Percentiles rank a stretch among this genome's conserved stretches.
phyloP scores from a whole-genome alignment of 2,329 filamentous ascomycete species.

The Saccharata proteae region DNA sequence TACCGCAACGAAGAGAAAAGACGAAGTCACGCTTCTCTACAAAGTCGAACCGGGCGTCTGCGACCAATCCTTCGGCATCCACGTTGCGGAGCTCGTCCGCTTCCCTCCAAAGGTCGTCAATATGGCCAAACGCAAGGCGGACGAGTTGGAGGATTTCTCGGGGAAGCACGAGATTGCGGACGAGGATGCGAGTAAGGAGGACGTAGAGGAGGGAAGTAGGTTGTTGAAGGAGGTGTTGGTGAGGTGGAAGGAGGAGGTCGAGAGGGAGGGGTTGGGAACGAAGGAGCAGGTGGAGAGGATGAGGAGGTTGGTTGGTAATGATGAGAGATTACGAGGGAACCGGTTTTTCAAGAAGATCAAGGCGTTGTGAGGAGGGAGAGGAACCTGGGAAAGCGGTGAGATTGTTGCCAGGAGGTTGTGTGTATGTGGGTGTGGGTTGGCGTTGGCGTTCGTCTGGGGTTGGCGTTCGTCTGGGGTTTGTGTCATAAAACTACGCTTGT shows the following conservation, averaged over 20 bases:
- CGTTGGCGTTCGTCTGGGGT: too few relatives aligned
- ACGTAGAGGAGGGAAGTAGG: conserved; percentile 78
- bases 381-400: too few relatives aligned
- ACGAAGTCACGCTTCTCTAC: conserved; percentile 88
- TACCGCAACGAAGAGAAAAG: conserved; percentile 26
- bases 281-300: conserved; percentile 68
- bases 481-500: too few relatives aligned
- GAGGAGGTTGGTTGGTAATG: conserved; percentile 62
- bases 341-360: conserved; percentile 54
- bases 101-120: conserved; percentile 96
- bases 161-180: conserved; percentile 53
- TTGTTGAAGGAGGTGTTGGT: conserved; percentile 73
- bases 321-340: conserved; percentile 52
- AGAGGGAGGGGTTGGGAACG: conserved; percentile 42
- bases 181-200: conserved; percentile 51
- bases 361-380: conserved; percentile 32
- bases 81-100: conserved; percentile 90
- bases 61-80: conserved; percentile 96
- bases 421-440: too few relatives aligned
- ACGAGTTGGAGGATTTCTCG: conserved; percentile 93
- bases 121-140: conserved; percentile 98
- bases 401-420: too few relatives aligned
- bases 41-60: conserved; percentile 93
- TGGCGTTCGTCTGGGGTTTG: too few relatives aligned
- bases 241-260: conserved; percentile 68